Base-by-base conservation (phyloP, 805 yeast genomes). In the Ogataea minuta region DNA sequence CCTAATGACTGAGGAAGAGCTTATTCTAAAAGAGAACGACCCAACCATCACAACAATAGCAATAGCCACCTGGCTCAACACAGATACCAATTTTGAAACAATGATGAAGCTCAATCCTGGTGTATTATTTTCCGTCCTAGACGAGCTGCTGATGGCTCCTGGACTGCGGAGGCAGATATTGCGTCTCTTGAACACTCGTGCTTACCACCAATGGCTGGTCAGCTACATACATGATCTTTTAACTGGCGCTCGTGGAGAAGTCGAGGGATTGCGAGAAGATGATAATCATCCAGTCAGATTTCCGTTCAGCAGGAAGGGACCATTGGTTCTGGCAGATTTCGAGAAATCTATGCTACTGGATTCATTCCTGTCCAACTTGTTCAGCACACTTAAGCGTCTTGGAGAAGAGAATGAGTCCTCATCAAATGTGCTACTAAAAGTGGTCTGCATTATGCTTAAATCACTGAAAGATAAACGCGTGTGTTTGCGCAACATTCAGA, bases 321-420 rank as follows among this genome's bases (percentile, higher is more conserved):
- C 62, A 0, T 45, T 84, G 14, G 63, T 59, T 4, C 59, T 84
- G 24, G 74, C 84, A 11, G 76, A 71, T 9, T 68, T 80, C 34
- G 91, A 84, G 50, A 68, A 64, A 44, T 73, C 76, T 48, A 80
- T 82, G 87, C 53, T 84, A 10, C 57, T 84, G 25, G 89, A 82
- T 60, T 88, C 81, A 55, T 79, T 83, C 48, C 68, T 84, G 43
- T 68, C 77, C n/a, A 77, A 75, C 45, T 72, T 75, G 9, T 64
- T 74, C 4, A 66, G 72, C 10, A 68, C 60, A 43, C 46, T 74
- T 9, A 66, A 72, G 0, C 60, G 62, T 23, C 43, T 45, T 10
- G 57, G 54, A 10, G 35, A 45, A 7, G 60, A 52, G 6, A 44
- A 49, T 1, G 49, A 47, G 31, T 17, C 24, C 2, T 20, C 41